phyloP scores from a whole-genome alignment of 176 grass and related monocot species.

The Paspalum vaginatum region DNA sequence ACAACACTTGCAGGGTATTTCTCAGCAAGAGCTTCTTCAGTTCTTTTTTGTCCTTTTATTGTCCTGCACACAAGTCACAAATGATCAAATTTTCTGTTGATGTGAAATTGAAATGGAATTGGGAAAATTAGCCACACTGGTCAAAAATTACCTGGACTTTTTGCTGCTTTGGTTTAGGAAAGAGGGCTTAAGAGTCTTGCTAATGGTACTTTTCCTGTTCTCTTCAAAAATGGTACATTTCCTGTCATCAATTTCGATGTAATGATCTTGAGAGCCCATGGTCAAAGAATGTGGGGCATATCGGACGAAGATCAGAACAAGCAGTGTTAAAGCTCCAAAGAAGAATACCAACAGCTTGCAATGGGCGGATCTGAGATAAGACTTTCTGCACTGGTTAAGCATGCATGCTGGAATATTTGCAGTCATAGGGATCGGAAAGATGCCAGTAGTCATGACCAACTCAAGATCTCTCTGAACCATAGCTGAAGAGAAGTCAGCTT shows the following conservation, averaged over 20 bases:
- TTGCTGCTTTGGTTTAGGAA: conserved; percentile 55
- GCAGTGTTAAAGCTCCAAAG: conserved; percentile 47
- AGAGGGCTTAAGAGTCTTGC: conserved; percentile 61
- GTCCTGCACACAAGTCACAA: conserved; percentile 59
- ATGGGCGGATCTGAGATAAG: conserved; percentile 51
- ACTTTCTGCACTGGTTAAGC: conserved; percentile 73
- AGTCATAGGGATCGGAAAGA: conserved; percentile 86
- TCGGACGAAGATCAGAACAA: conserved; percentile 63
- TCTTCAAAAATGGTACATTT: conserved; percentile 33
- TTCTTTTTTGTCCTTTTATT: conserved; percentile 61
- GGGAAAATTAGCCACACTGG: neutral
- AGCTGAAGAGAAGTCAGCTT: conserved; percentile 66
- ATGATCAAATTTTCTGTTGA: conserved; percentile 28
- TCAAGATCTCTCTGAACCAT: conserved; percentile 89
- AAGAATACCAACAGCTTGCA: conserved; percentile 63
- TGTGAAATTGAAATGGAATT: conserved; percentile 7
- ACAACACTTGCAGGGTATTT: conserved; percentile 45
- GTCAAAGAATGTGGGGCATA: conserved; percentile 45
- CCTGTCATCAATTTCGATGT: conserved; percentile 51
- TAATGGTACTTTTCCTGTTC: conserved; percentile 28
- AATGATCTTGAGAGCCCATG: conserved; percentile 47
- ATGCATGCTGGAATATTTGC: conserved; percentile 69
- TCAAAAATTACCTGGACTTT: conserved; percentile 68
- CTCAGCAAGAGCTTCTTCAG: conserved; percentile 42
- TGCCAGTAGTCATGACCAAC: conserved; percentile 71